phyloP scores from a whole-genome alignment of 2,329 filamentous ascomycete species.

The Xylaria sp. region DNA sequence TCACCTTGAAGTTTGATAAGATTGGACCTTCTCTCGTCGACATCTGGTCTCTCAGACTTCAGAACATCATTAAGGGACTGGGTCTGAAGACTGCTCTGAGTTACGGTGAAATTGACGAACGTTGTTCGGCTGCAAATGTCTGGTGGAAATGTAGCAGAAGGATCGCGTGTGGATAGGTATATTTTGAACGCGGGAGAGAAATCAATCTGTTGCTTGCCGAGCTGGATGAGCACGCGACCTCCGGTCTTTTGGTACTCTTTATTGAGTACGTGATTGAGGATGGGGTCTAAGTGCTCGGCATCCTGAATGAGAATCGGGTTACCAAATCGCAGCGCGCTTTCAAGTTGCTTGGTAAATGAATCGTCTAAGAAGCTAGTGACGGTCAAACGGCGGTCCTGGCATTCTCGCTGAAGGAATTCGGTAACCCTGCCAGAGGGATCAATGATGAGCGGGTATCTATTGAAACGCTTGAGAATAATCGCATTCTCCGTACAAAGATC shows the following conservation, averaged over 20 bases:
- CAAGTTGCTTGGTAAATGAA: conserved; percentile 96
- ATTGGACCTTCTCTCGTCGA: conserved; percentile 95
- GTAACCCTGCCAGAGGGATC: conserved; percentile 95
- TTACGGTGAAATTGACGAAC: conserved; percentile 99
- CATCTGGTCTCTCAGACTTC: conserved; percentile 96
- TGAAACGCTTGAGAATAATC: conserved; percentile 97
- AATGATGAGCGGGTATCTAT: conserved; percentile 97
- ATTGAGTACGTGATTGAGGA: conserved; percentile 98
- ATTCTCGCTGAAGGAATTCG: conserved; percentile 95
- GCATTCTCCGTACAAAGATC: conserved; percentile 99
- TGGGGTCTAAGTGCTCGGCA: conserved; percentile 94
- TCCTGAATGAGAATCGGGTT: conserved; percentile 99
- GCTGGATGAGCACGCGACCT: conserved; percentile 95
- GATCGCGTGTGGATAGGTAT: conserved; percentile 94
- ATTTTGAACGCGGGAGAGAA: conserved; percentile 97
- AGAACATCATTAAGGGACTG: conserved; percentile 97
- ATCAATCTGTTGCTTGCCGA: conserved; percentile 98
- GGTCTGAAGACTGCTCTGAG: conserved; percentile 97
- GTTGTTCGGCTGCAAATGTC: conserved; percentile 98
- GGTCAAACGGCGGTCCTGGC: conserved; percentile 90
- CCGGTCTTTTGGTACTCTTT: conserved; percentile 99
- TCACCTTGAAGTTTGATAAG: conserved; percentile 99
- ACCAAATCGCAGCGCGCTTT: conserved; percentile 95
- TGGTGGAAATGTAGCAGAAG: conserved; percentile 92
- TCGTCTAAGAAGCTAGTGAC: conserved; percentile 98